Evolutionary conservation across 1,284 basidiomycete genomes (phyloP).

Genomic region (Rhizopogon hawkerae): DNA sequence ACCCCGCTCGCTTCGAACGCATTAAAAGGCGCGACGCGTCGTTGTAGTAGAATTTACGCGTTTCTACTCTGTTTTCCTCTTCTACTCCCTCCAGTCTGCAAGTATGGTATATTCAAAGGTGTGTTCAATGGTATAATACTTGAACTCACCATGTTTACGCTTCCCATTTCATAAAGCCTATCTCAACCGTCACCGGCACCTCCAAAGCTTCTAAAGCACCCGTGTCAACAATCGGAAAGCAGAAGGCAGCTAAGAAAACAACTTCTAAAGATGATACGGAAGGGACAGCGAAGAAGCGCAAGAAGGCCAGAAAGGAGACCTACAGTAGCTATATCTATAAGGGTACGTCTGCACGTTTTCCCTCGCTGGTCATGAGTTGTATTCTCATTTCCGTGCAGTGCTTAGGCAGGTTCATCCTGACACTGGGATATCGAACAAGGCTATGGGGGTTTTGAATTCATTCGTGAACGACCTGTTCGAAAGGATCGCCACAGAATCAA

Average conservation of each 20-base stretch:
- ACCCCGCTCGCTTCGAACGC: not conserved
- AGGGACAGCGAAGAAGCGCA: conserved; percentile 20
- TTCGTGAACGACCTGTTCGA: conserved; percentile 94
- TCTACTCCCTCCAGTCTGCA: not conserved
- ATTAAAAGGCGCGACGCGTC: conserved; percentile 1
- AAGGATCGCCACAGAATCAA: conserved; percentile 78
- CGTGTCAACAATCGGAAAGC: conserved; percentile 2
- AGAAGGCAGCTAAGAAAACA: not conserved
- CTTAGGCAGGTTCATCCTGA: conserved; percentile 93
- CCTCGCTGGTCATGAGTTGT: not conserved
- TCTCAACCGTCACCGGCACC: conserved; percentile 13
- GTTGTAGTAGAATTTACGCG: not conserved
- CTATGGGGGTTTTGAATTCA: conserved; percentile 91
- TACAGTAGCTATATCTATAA: conserved; percentile 30
- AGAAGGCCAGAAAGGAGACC: conserved; percentile 26
- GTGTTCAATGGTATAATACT: not conserved
- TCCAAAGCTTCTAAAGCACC: conserved; percentile 20
- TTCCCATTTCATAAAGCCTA: not conserved
- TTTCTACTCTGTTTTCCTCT: not conserved
- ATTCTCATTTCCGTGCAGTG: conserved; percentile 35
- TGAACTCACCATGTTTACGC: not conserved
- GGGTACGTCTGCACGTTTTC: conserved; percentile 12
- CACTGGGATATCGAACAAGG: conserved; percentile 96
- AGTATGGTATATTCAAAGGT: not conserved
- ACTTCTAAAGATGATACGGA: not conserved